Evolutionary conservation across 768 basidiomycete species (phyloP).

Genomic region (Phaffia tasmanica): DNA sequence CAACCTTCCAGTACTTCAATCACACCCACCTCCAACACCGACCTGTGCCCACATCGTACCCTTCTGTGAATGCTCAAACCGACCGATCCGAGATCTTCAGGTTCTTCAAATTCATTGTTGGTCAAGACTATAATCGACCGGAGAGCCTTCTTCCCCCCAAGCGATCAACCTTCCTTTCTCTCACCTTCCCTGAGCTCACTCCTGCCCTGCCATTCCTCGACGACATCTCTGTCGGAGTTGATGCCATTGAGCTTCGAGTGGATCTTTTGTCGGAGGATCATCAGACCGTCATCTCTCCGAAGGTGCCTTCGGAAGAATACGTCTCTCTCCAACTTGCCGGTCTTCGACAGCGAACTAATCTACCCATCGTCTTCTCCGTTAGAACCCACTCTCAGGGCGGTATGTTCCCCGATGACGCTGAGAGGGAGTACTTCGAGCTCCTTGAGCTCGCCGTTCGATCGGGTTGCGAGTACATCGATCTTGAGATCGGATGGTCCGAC

Average conservation of each 20-base stretch:
- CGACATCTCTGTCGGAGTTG: conserved; percentile 66
- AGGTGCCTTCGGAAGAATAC: conserved; percentile 57
- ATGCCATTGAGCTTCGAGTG: conserved; percentile 87
- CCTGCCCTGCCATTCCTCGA: conserved; percentile 58
- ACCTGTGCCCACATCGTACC: conserved; percentile 23
- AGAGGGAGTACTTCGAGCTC: conserved; percentile 61
- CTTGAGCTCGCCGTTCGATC: conserved; percentile 65
- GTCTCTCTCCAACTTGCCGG: conserved; percentile 70
- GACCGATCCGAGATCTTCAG: conserved; percentile 53
- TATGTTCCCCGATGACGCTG: conserved; percentile 67
- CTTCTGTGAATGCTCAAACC: conserved; percentile 21
- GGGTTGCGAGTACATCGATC: conserved; percentile 85
- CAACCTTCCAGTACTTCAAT: conserved; percentile 74
- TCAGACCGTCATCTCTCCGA: conserved; percentile 41
- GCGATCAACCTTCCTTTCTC: conserved; percentile 81
- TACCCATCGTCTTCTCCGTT: conserved; percentile 88
- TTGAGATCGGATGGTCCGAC: conserved; percentile 68
- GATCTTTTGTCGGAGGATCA: conserved; percentile 61
- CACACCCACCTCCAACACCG: conserved; percentile 28
- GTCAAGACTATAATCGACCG: conserved; percentile 51
- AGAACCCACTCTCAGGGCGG: conserved; percentile 82
- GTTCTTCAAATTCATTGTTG: conserved; percentile 83
- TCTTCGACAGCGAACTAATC: conserved; percentile 59
- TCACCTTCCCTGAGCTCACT: conserved; percentile 81
- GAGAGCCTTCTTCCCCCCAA: conserved; percentile 41